A percentile compares a stretch with the other conserved stretches of the same genome.
Evolutionary conservation across 2,329 filamentous ascomycete species (phyloP).

Genomic region (Colletotrichum viniferum): DNA sequence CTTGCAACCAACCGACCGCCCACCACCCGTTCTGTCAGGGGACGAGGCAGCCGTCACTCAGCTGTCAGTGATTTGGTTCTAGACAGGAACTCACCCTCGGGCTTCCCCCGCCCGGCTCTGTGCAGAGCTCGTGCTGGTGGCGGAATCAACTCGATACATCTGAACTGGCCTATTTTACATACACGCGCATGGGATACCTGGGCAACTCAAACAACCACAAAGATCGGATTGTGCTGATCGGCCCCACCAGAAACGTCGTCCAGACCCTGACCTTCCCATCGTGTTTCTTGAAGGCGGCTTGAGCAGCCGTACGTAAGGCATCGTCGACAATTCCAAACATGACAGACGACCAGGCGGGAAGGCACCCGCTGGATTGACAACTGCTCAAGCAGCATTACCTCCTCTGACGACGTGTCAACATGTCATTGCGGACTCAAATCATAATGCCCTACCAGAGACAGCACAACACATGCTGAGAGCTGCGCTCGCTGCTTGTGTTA

Average conservation of each 20-base stretch:
- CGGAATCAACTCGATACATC: background rate
- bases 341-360: background rate
- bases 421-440: background rate
- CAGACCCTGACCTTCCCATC: background rate
- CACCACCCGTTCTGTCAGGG: background rate
- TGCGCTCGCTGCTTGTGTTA: background rate
- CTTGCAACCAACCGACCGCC: background rate
- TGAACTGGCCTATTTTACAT: background rate
- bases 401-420: background rate
- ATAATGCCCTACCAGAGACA: background rate
- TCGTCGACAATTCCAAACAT: background rate
- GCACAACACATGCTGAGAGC: background rate
- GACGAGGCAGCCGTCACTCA: background rate
- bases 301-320: background rate
- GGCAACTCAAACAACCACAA: background rate
- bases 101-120: background rate
- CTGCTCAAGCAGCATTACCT: background rate
- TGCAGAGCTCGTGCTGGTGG: background rate
- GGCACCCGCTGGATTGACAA: background rate
- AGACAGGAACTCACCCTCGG: background rate
- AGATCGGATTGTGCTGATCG: background rate
- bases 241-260: background rate
- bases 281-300: background rate
- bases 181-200: background rate
- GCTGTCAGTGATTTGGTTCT: background rate